Evolutionary conservation across 2,329 filamentous ascomycete species (phyloP), one percentile per base, ranked within the genome.

Genomic region (Cadophora gregata): DNA sequence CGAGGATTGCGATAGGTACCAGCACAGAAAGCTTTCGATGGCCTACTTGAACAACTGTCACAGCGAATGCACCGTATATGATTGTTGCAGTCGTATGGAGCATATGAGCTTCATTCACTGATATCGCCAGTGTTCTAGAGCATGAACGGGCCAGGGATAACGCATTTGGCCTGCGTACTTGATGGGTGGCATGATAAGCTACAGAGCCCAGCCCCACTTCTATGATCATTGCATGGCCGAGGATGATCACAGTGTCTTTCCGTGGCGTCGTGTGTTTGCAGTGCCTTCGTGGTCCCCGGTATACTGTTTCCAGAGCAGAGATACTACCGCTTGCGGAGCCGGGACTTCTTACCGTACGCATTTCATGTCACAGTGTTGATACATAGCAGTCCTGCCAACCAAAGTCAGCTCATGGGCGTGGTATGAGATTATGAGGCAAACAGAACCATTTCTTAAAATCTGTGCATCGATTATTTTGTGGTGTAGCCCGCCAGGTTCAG

Each of bases 321-420:
- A 25, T 10, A 12, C 7, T 25, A 33, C 8, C 36, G 33, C 25
- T 16, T n/a, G 45, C 16, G 25, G n/a, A 29, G 29, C 4, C 42
- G 16, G 51, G 38, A 29, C n/a, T 36, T 53, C 73, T 31, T 77
- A 84, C 82, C 77, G 69, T 83, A 85, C 10, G 78, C 77, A 0
- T 82, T 62, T 67, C 83, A 85, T 8, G 81, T 84, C 55, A 84
- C 66, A 1, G 83, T 80, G 69, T 84, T 85, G 65, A 84, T 47
- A 85, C 74, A 60, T 78, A 80, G 70, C 83, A 87, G 72, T 87
- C 85, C 76, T 88, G 25, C 19, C 8, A 24, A 27, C 5, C 8
- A 9, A 1, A 14, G 33, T 60, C 33, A 62, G 55, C n/a, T 56
- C 19, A 4, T 42, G 10, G 19, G 19, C 6, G 24, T 10, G 12